Percentiles rank a stretch among this genome's conserved stretches.
Evolutionary conservation across 768 basidiomycete genomes (phyloP).

Genomic region (Phlegmacium glaucopus): DNA sequence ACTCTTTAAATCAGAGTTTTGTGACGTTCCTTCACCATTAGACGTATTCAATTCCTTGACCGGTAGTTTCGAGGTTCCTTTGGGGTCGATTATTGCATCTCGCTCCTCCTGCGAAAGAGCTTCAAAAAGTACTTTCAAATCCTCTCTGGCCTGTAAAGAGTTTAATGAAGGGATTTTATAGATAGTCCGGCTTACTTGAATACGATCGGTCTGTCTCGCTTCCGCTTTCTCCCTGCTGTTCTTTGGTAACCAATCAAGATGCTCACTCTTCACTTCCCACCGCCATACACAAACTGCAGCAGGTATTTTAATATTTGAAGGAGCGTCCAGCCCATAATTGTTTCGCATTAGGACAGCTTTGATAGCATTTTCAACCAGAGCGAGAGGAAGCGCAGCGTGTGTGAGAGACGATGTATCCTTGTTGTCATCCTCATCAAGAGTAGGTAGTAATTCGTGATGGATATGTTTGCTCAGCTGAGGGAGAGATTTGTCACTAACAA

Average conservation of each 20-base stretch:
- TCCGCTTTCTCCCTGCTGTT: conserved; percentile 61
- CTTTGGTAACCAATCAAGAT: conserved; percentile 64
- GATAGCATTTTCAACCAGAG: conserved; percentile 64
- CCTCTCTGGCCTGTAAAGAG: conserved; percentile 50
- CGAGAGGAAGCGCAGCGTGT: conserved; percentile 40
- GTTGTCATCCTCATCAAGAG: conserved; percentile 54
- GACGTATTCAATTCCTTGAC: conserved; percentile 30
- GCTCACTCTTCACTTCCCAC: conserved; percentile 74
- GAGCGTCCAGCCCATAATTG: conserved; percentile 76
- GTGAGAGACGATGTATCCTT: conserved; percentile 34
- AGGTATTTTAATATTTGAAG: conserved; percentile 49
- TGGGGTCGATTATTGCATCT: conserved; percentile 51
- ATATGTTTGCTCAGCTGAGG: conserved; percentile 64
- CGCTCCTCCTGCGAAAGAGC: conserved; percentile 56
- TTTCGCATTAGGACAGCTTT: conserved; percentile 58
- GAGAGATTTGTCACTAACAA: conserved; percentile 67
- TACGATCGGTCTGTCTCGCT: conserved; percentile 57
- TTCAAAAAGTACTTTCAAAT: conserved; percentile 52
- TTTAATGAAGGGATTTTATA: not conserved
- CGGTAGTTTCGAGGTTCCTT: conserved; percentile 33
- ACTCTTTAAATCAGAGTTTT: conserved; percentile 20
- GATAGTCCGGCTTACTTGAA: conserved; percentile 43
- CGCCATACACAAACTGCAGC: conserved; percentile 74
- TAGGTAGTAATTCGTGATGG: conserved; percentile 64
- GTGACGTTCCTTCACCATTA: conserved; percentile 3